phyloP scores from a whole-genome alignment of 1,139 yeast species.

The Yamadazyma jaroonii region DNA sequence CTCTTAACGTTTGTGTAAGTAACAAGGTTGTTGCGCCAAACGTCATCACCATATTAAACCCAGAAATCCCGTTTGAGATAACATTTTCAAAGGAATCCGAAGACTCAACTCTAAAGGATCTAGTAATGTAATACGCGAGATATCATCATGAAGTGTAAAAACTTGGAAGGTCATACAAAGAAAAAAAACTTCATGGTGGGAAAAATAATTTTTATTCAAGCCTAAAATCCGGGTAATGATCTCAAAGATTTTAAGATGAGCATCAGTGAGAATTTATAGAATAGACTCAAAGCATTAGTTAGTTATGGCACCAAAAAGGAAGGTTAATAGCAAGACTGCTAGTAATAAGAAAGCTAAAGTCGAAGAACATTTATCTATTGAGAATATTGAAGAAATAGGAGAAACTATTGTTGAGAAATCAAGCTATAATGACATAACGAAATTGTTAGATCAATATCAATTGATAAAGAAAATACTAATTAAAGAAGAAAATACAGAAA shows the following conservation, averaged over 20 bases:
- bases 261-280: constrained; percentile 3
- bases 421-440: constrained; percentile 53
- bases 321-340: not conserved
- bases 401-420: constrained; percentile 24
- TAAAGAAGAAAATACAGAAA: constrained; percentile 20
- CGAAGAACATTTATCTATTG: not conserved
- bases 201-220: not conserved
- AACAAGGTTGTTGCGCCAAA: constrained; percentile 65
- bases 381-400: constrained; percentile 27
- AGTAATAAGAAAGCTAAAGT: constrained; percentile 6
- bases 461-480: constrained; percentile 20
- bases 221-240: constrained; percentile 8
- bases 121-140: constrained; percentile 52
- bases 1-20: constrained; percentile 48
- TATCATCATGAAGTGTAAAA: constrained; percentile 59
- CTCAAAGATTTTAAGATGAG: constrained; percentile 6
- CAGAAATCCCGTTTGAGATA: constrained; percentile 38
- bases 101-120: constrained; percentile 50
- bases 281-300: constrained; percentile 7
- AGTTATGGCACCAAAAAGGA: constrained; percentile 14
- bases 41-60: constrained; percentile 55
- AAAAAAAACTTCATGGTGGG: constrained; percentile 9
- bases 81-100: constrained; percentile 37
- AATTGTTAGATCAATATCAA: constrained; percentile 39
- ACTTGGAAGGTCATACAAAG: constrained; percentile 53